phyloP scores from a whole-genome alignment of 2,329 filamentous ascomycete genomes.

The Pseudogymnoascus sp. region DNA sequence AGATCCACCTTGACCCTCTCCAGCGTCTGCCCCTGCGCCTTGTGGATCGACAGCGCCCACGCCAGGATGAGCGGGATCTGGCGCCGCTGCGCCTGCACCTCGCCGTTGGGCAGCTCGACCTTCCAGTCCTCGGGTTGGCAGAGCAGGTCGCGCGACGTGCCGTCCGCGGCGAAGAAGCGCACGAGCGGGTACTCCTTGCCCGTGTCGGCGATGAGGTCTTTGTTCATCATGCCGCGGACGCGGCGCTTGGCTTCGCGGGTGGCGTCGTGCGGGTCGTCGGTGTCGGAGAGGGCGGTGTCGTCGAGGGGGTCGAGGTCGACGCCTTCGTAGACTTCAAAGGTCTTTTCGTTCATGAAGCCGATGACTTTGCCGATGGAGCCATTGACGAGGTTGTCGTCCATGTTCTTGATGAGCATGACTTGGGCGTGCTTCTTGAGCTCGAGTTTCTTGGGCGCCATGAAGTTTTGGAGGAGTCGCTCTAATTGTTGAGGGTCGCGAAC shows the following conservation, averaged over 20 bases:
- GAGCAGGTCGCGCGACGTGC: conserved; percentile 65
- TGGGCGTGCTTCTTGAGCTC: conserved; percentile 86
- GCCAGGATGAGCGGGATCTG: conserved; percentile 86
- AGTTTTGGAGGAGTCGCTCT: conserved; percentile 73
- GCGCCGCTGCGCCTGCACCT: conserved; percentile 78
- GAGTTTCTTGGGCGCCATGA: conserved; percentile 81
- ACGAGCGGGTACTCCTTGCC: conserved; percentile 70
- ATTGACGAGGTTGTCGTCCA: conserved; percentile 89
- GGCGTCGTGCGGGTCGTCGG: conserved; percentile 36
- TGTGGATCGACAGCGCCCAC: conserved; percentile 96
- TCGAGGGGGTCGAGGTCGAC: conserved; percentile 49
- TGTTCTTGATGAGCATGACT: conserved; percentile 99
- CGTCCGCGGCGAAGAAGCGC: conserved; percentile 72
- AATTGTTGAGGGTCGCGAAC: conserved; percentile 57
- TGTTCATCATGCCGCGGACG: conserved; percentile 37
- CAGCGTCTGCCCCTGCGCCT: conserved; percentile 84
- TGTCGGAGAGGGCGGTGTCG: conserved; percentile 32
- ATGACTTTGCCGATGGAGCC: conserved; percentile 83
- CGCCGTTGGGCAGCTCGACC: conserved; percentile 89
- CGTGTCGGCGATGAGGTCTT: conserved; percentile 37
- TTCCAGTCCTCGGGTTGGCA: conserved; percentile 91
- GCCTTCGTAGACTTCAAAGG: conserved; percentile 46
- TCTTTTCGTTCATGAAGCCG: conserved; percentile 65
- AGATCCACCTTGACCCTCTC: conserved; percentile 93
- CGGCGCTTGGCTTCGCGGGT: conserved; percentile 34